phyloP scores from a whole-genome alignment of 225 moss, liverwort and hornwort genomes.

The Pseudoscleropodium purum region DNA sequence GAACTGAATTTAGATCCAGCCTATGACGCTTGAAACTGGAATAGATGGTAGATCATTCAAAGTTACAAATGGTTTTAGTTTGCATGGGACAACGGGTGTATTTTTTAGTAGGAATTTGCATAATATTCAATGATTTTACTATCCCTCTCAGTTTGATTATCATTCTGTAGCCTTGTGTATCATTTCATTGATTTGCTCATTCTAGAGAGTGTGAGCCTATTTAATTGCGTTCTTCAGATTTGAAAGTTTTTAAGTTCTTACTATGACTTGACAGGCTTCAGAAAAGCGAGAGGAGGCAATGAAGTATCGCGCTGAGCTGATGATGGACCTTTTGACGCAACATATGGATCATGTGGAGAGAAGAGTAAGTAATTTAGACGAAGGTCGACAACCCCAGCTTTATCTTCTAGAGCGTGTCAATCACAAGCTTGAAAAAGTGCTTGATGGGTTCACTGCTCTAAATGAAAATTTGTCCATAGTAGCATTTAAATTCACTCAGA shows the following conservation, averaged over 20 bases:
- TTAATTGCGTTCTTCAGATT: not conserved
- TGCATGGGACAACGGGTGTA: not conserved
- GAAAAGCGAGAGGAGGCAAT: constrained; percentile 60
- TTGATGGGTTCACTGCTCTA: constrained; percentile 47
- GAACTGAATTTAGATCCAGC: not conserved
- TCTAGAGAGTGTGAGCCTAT: not conserved
- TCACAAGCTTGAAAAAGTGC: constrained; percentile 57
- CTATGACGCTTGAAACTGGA: not conserved
- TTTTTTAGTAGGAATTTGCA: not conserved
- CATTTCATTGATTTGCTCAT: not conserved
- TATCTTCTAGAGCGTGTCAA: constrained; percentile 58
- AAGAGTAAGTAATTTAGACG: constrained; percentile 42
- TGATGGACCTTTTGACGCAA: constrained; percentile 57
- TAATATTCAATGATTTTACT: not conserved
- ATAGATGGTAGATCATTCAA: not conserved
- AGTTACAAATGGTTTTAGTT: not conserved
- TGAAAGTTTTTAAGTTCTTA: not conserved
- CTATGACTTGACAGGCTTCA: constrained; percentile 25
- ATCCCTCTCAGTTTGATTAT: not conserved
- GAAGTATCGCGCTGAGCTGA: constrained; percentile 53
- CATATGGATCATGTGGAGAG: constrained; percentile 65
- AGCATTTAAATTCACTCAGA: constrained; percentile 34
- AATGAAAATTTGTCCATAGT: constrained; percentile 52
- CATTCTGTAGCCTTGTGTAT: not conserved
- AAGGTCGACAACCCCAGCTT: constrained; percentile 49